Base-by-base conservation (phyloP, 2,329 filamentous ascomycete genomes). In the Alternaria viburni region DNA sequence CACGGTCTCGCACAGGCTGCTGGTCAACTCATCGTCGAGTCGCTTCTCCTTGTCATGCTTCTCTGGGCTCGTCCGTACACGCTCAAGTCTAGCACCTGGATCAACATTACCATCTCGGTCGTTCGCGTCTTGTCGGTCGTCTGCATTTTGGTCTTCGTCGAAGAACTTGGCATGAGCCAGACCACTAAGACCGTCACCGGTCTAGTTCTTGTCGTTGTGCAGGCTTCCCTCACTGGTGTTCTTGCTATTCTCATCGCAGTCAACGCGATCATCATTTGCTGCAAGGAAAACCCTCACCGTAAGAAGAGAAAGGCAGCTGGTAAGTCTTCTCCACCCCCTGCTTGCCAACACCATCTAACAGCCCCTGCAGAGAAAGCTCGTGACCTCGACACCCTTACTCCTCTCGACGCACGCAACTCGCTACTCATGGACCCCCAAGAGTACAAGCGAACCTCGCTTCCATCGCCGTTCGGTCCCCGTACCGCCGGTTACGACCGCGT, bases 151-250 rank as follows among this genome's bases (percentile, higher is more conserved):
- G 86, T 98, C 55, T 99, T 98, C 73, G 95, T 98, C 26, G 91
- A 98, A 77, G 91, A 98, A 81, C 89, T 99, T 57, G 92, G 92
- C 61, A 90, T 99, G 70, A 87, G 89, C 6, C 90, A 97, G 80
- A 97, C 94, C 10, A 97, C 95, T 10, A 93, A 97, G 84, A 98
- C 96, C 0, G 88, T 98, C 54, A 95, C 93, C 15, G 96, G 96
- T 59, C 88, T 98, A n/a, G 92, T 93, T 15, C 86, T 99, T 62
- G 96, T 98, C 69, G 93, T 90, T n/a, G 86, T 98, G 6, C 96
- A 99, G 81, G 92, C 92, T 0, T 87, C 90, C 0, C 83, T 99
- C 69, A 97, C 94, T 6, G 93, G 87, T 65, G 81, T 93, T 23
- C 85, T 99, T 60, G 94, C 93, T 4, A 91, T 98, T 55, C 85